phyloP scores from a whole-genome alignment of 768 basidiomycete species.

The Boletales sp. region DNA sequence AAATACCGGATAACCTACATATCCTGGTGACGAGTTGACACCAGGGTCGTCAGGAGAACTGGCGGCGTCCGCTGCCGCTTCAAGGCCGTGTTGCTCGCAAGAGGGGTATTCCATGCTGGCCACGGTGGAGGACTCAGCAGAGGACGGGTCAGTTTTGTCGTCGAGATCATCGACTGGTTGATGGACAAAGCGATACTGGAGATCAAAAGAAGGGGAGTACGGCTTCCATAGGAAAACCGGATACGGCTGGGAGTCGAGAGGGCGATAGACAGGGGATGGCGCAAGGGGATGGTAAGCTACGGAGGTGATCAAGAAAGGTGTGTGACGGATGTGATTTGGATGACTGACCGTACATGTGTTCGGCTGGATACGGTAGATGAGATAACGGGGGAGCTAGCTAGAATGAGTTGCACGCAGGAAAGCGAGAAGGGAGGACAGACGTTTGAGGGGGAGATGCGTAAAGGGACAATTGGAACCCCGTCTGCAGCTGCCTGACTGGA shows the following conservation, averaged over 20 bases:
- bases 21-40: slow-evolving; percentile 8
- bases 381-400: slow-evolving; percentile 7
- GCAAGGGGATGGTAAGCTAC: slow-evolving; percentile 16
- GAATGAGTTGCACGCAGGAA: slow-evolving; percentile 5
- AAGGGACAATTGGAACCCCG: slow-evolving; percentile 27
- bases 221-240: slow-evolving; percentile 24
- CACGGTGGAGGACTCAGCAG: slow-evolving; percentile 16
- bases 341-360: slow-evolving; percentile 18
- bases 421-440: slow-evolving; percentile 10
- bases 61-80: not conserved
- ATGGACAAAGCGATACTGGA: slow-evolving; percentile 7
- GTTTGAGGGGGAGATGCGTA: slow-evolving; percentile 12
- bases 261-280: slow-evolving; percentile 19
- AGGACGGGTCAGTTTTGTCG: slow-evolving; percentile 26
- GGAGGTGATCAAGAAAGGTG: slow-evolving; percentile 2
- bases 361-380: slow-evolving; percentile 12
- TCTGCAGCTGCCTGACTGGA: slow-evolving; percentile 24
- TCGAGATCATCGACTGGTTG: slow-evolving; percentile 19
- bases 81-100: slow-evolving; percentile 2
- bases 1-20: slow-evolving; percentile 11
- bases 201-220: slow-evolving; percentile 28
- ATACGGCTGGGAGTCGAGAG: slow-evolving; percentile 10
- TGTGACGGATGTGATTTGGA: not conserved
- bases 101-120: slow-evolving; percentile 10
- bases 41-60: slow-evolving; percentile 9